phyloP scores from a whole-genome alignment of 1,139 yeast species.

The Groenewaldozyma sp. region DNA sequence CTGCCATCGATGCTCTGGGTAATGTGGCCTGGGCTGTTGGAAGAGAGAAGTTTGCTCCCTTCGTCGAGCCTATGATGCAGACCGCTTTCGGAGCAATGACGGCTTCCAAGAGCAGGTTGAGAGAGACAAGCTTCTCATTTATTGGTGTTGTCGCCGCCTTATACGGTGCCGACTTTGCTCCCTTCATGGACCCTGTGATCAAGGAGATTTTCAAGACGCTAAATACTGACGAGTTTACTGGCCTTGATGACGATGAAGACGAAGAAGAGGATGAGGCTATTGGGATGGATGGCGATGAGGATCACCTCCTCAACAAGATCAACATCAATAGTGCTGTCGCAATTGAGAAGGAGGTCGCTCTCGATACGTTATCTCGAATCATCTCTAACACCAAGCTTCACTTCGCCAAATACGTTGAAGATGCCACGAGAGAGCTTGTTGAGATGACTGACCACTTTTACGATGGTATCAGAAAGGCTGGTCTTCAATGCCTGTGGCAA shows the following conservation, averaged over 20 bases:
- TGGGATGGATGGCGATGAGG: slow-evolving; percentile 23
- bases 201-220: slow-evolving; percentile 80
- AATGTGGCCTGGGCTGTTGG: slow-evolving; percentile 97
- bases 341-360: slow-evolving; percentile 94
- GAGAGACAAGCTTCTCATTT: slow-evolving; percentile 95
- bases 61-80: slow-evolving; percentile 81
- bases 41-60: slow-evolving; percentile 73
- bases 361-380: slow-evolving; percentile 83
- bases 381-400: slow-evolving; percentile 78
- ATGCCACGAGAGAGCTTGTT: slow-evolving; percentile 53
- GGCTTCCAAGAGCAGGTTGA: slow-evolving; percentile 72
- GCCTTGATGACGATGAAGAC: slow-evolving; percentile 28
- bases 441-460: slow-evolving; percentile 79
- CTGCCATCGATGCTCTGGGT: slow-evolving; percentile 86
- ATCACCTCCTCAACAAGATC: slow-evolving; percentile 43
- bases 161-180: slow-evolving; percentile 81
- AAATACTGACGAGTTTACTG: slow-evolving; percentile 48
- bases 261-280: slow-evolving; percentile 22
- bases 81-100: slow-evolving; percentile 77
- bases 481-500: slow-evolving; percentile 75
- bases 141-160: slow-evolving; percentile 92
- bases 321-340: slow-evolving; percentile 92
- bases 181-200: slow-evolving; percentile 71
- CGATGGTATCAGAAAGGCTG: slow-evolving; percentile 80
- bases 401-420: slow-evolving; percentile 71